These are phyloP conservation scores for Stachybotrys echinatus DNA, from an alignment of 2,329 filamentous ascomycete species.

Conservation along the genomic window DNA sequence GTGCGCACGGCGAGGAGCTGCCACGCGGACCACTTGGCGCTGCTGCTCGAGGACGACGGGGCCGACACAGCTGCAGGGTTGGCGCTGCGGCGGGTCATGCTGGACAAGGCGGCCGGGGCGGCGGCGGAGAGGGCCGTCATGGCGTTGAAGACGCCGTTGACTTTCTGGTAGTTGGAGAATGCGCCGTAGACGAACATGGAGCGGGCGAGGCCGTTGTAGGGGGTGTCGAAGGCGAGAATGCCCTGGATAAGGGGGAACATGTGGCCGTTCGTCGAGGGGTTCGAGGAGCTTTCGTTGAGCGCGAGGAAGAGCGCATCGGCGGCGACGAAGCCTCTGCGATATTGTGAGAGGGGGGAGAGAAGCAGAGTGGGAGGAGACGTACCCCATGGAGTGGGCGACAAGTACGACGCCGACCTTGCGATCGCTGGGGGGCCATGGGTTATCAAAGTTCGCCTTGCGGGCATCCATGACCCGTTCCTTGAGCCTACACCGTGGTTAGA, in stretches of 20 bases:
- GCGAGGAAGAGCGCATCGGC: slow-evolving; percentile 74
- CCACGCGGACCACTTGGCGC: slow-evolving; percentile 47
- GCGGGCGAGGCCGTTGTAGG: slow-evolving; percentile 63
- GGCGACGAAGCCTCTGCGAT: slow-evolving; percentile 68
- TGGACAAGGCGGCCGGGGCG: slow-evolving; percentile 37
- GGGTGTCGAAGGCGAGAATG: slow-evolving; percentile 79
- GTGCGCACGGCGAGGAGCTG: slow-evolving; percentile 70
- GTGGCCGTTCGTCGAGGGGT: slow-evolving; percentile 29
- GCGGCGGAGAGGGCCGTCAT: slow-evolving; percentile 48
- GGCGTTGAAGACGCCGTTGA: slow-evolving; percentile 51
- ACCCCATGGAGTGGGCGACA: slow-evolving; percentile 79
- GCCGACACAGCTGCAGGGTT: slow-evolving; percentile 8
- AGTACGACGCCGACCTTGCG: slow-evolving; percentile 76
- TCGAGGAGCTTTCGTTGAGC: slow-evolving; percentile 53
- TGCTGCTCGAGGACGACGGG: slow-evolving; percentile 14
- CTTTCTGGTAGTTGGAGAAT: slow-evolving; percentile 54
- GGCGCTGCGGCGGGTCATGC: slow-evolving; percentile 24
- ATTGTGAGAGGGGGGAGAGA: slow-evolving; percentile 2
- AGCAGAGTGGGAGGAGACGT: slow-evolving; percentile 9
- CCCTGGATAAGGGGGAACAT: slow-evolving; percentile 80
- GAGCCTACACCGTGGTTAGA: slow-evolving; percentile 45
- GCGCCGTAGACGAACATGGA: slow-evolving; percentile 58
- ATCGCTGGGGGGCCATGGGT: slow-evolving; percentile 72
- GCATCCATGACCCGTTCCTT: slow-evolving; percentile 77
- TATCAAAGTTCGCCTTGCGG: slow-evolving; percentile 61